A percentile compares a stretch with the other conserved stretches of the same genome.
These are phyloP conservation scores for Chamaecrista fasciculata DNA, from an alignment of 306 rosid genomes.

Conservation along the genomic window DNA sequence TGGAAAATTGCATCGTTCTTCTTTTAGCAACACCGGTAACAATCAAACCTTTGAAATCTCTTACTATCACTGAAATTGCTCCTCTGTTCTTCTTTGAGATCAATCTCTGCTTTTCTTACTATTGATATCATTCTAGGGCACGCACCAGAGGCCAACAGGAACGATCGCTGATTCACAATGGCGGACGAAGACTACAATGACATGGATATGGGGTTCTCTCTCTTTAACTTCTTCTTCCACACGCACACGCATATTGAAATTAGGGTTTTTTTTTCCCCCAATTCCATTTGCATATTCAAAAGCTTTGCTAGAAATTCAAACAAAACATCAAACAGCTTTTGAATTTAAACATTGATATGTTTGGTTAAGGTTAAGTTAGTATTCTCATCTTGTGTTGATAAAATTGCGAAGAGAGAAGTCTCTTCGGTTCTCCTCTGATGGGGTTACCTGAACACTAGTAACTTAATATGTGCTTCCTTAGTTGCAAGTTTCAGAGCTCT, in stretches of 20 bases:
- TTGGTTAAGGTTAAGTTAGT: neutral
- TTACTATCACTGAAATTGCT: too few relatives aligned
- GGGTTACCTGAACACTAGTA: neutral
- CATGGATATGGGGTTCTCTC: conserved; percentile 18
- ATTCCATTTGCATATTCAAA: neutral
- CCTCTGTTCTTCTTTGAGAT: too few relatives aligned
- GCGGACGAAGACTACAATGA: conserved; percentile 28
- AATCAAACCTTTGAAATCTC: too few relatives aligned
- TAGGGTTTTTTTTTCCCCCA: neutral
- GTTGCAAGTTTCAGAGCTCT: neutral
- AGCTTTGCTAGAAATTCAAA: neutral
- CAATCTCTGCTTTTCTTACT: too few relatives aligned
- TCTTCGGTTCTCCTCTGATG: neutral
- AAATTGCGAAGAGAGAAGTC: neutral
- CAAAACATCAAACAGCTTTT: neutral
- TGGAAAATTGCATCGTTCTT: too few relatives aligned
- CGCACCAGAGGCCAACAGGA: neutral
- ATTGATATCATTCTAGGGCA: too few relatives aligned
- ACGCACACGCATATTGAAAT: neutral
- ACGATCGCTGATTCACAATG: neutral
- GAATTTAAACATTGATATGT: neutral
- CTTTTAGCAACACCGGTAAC: too few relatives aligned
- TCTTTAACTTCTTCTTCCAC: neutral
- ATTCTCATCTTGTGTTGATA: neutral
- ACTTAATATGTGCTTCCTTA: neutral